These are phyloP conservation scores for Starmera dryadoides DNA, from an alignment of 805 yeast genomes.

Conservation along the genomic window DNA sequence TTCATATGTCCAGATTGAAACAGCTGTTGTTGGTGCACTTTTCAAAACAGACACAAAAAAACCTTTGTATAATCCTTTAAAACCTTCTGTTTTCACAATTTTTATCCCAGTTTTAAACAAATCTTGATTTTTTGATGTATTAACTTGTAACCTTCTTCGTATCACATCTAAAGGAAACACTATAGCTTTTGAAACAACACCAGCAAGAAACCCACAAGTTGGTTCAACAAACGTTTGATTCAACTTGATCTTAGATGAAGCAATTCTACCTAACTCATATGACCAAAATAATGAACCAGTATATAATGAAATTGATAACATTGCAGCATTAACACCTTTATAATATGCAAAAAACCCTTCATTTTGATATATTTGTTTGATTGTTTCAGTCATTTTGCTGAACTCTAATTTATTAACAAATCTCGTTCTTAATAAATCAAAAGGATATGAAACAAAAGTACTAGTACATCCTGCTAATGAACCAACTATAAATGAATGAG, in stretches of 20 bases:
- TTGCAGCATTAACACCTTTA: constrained; percentile 40
- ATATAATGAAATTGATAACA: constrained; percentile 59
- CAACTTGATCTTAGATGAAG: constrained; percentile 5
- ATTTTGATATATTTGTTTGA: constrained; percentile 23
- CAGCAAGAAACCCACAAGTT: constrained; percentile 68
- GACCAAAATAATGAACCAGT: constrained; percentile 73
- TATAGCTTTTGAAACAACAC: constrained; percentile 60
- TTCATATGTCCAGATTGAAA: constrained; percentile 64
- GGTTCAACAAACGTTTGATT: constrained; percentile 33
- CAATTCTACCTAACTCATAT: constrained; percentile 36
- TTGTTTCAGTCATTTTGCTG: constrained; percentile 19
- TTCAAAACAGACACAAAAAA: constrained; percentile 63
- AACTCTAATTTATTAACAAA: constrained; percentile 56
- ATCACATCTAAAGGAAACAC: constrained; percentile 86
- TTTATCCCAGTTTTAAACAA: constrained; percentile 25
- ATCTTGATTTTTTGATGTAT: constrained; percentile 23
- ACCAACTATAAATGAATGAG: constrained; percentile 52
- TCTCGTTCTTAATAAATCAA: constrained; percentile 83
- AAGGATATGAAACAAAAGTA: constrained; percentile 75
- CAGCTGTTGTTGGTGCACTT: constrained; percentile 71
- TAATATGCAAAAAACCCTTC: constrained; percentile 43
- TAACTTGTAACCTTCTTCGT: constrained; percentile 70
- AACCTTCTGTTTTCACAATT: constrained; percentile 51
- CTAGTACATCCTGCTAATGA: constrained; percentile 71
- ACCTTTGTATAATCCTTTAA: constrained; percentile 68